These are phyloP conservation scores for Blastobotrys terrestris DNA, from an alignment of 805 yeast species.

Conservation along the genomic window DNA sequence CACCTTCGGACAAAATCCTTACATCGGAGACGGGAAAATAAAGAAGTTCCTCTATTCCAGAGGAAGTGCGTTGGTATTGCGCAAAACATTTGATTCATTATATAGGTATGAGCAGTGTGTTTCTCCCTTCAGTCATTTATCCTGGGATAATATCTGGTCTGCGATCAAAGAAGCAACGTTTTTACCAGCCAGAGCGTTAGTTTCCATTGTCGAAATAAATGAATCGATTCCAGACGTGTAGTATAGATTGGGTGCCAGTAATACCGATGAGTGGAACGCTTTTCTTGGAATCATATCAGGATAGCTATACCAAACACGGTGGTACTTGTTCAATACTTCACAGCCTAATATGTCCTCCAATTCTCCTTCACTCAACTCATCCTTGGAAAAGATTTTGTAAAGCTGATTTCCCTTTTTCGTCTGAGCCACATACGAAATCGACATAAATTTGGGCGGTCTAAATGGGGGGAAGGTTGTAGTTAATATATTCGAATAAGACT, in stretches of 20 bases:
- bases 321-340: conserved; percentile 25
- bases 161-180: conserved; percentile 41
- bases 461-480: conserved; percentile 8
- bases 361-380: conserved; percentile 19
- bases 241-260: conserved; percentile 33
- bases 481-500: conserved; percentile 3
- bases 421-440: conserved; percentile 10
- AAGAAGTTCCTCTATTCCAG: no score
- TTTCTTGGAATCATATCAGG: conserved; percentile 35
- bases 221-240: conserved; percentile 42
- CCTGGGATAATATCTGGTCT: no score
- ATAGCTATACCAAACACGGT: conserved; percentile 40
- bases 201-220: conserved; percentile 48
- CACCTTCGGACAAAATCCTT: no score
- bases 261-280: conserved; percentile 26
- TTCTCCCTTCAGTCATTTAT: no score
- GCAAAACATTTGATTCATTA: no score
- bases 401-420: conserved; percentile 24
- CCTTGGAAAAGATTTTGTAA: conserved; percentile 39
- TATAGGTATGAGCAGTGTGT: no score
- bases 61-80: no score
- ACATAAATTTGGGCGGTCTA: conserved; percentile 5
- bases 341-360: conserved; percentile 23
- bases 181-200: conserved; percentile 44
- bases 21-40: no score